A percentile compares a stretch with the other conserved stretches of the same genome.
phyloP scores from a whole-genome alignment of 495 filamentous ascomycete genomes.

The Clohesyomyces aquaticus region DNA sequence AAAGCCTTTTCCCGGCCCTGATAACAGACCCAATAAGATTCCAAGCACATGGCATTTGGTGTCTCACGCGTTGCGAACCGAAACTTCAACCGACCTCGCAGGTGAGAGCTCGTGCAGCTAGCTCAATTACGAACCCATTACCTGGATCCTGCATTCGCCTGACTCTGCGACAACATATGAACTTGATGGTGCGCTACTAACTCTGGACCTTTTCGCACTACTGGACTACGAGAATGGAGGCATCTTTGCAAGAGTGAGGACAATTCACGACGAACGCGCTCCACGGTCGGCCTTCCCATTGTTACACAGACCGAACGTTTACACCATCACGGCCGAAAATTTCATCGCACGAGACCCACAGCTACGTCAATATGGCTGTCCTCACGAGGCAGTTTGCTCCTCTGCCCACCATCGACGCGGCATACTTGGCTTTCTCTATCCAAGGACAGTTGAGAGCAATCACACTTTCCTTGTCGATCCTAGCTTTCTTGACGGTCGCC shows the following conservation, averaged over 20 bases:
- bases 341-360: background rate
- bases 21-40: background rate
- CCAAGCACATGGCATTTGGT: background rate
- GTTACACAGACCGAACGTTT: too few relatives aligned
- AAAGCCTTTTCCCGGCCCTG: conserved; percentile 5
- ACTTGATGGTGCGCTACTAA: background rate
- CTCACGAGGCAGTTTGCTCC: conserved; percentile 15
- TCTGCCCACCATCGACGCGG: conserved; percentile 19
- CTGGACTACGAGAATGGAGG: background rate
- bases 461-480: conserved; percentile 7
- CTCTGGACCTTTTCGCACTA: background rate
- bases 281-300: background rate
- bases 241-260: too few relatives aligned
- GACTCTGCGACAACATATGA: background rate
- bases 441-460: conserved; percentile 20
- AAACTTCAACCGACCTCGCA: background rate
- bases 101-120: background rate
- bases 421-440: conserved; percentile 19
- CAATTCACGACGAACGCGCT: background rate
- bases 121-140: background rate
- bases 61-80: conserved; percentile 4
- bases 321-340: background rate
- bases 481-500: conserved; percentile 24
- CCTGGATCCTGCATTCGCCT: conserved; percentile 5
- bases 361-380: conserved; percentile 6